Base-by-base conservation (phyloP, 208 protist genomes). In the Trypanosoma vivax region DNA sequence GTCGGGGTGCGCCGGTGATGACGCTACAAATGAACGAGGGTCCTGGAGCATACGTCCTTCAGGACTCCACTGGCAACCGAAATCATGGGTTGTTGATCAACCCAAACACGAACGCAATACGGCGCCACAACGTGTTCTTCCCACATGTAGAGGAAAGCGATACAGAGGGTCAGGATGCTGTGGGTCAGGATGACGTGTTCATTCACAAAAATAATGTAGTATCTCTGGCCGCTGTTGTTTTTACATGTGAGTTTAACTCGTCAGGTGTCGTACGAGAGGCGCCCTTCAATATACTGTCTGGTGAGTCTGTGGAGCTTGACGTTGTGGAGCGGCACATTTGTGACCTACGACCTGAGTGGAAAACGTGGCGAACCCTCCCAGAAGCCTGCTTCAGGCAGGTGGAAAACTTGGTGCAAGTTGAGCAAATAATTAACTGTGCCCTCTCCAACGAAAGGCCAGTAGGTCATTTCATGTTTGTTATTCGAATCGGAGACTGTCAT, bases 401-500 rank as follows among this genome's bases (percentile, higher is more conserved):
- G 2, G 78, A 90, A 40, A 81, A 62, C 27, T 39, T 87, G 23
- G 79, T 75, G 3, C 73, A 88, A 42, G 58, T 94, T 41, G 83
- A 90, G 60, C 76, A 90, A 45, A 62, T 65, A n/a, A 70, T 94
- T 31, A 88, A 88, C 52, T 60, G 43, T 13, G 80, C 77, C 21
- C 58, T 94, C 1, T 45, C 63, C n/a, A n/a, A 29, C 24, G 65
- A 68, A 38, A 52, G 60, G 33, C 79, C 80, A 16, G 43, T 73
- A n/a, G 87, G 83, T 10, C 87, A 94, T 52, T 60, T 91, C 18
- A 84, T 94, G 76, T 65, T 94, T 29, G 79, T 88, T 2, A 57
- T 94, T 25, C 78, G 83, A 52, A 88, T 94, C 25, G 87, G 87
- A 19, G 83, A 94, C 51, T 91, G 81, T 43, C 69, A 82, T 53